Base-by-base conservation (phyloP, 2,329 filamentous ascomycete species). In the Emmonsiellopsis sp. region DNA sequence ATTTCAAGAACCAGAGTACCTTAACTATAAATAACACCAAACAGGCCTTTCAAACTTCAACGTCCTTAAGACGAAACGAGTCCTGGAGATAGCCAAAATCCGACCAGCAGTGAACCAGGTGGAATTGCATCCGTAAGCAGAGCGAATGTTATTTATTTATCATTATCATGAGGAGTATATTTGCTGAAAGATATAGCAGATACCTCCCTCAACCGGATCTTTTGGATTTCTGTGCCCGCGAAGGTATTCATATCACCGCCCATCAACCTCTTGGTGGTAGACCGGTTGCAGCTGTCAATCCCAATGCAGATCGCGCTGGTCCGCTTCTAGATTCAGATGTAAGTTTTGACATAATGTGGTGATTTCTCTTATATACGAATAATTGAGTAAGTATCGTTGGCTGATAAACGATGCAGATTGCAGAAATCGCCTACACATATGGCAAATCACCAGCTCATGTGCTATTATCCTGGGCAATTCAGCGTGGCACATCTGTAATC, bases 81-180 rank as follows among this genome's bases (percentile, higher is more conserved):
- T 69, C 30, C 57, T 67, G 13, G 56, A 63, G 46, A 63, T 60
- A 0, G 77, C 78, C n/a, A 76, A 70, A 40, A 73, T 82, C 9
- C 69, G 73, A 0, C 83, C 83, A 0, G 79, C 79, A 2, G 76
- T 80, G 54, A 86, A 86, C 67, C 83, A 86, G 66, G 80, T 86
- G 59, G 83, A 86, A 63, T 79, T 80, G 43, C 82, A 86, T 63
- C 81, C 83, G 16, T 49, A 34, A 31, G 26, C 5, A 7, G n/a
- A 45, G 11, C 3, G 5, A 32, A 15, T n/a, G 26, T 11, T n/a
- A 9, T 13, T 43, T 10, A 13, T 30, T 30, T 10, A 26, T 20
- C 31, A 37, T 54, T 50, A 16, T 55, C 55, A 13, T 53, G 53
- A 4, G 50, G 50, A 20, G 43, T 41, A 41, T 11, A 49, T 7